Percentiles rank a stretch among this genome's conserved stretches.
These are phyloP conservation scores for Candida chauliodis DNA, from an alignment of 805 yeast species.

Conservation along the genomic window DNA sequence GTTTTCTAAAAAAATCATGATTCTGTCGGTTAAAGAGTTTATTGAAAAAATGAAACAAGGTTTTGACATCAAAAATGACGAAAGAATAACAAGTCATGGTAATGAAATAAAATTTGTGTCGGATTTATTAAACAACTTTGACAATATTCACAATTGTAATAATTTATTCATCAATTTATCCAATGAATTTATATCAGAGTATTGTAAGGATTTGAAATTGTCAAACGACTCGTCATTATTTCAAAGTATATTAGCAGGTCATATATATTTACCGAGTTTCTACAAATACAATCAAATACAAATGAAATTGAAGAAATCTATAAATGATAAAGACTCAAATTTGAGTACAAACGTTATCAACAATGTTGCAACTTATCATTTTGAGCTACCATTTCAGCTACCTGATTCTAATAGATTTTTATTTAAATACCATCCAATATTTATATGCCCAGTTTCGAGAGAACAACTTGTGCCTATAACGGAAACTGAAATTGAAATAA, in stretches of 20 bases:
- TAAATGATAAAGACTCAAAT: background rate
- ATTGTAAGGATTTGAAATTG: slow-evolving; percentile 33
- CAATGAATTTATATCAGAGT: slow-evolving; percentile 37
- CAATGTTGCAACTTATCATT: slow-evolving; percentile 20
- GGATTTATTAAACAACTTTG: slow-evolving; percentile 29
- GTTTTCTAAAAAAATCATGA: slow-evolving; percentile 16
- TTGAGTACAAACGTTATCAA: slow-evolving; percentile 3
- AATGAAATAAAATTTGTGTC: slow-evolving; percentile 26
- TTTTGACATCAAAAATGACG: slow-evolving; percentile 17
- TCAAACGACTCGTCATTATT: slow-evolving; percentile 40
- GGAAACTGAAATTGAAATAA: slow-evolving; percentile 10
- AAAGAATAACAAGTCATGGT: slow-evolving; percentile 12
- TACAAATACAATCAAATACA: slow-evolving; percentile 39
- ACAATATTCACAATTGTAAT: slow-evolving; percentile 23
- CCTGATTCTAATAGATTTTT: slow-evolving; percentile 38
- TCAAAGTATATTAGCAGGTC: slow-evolving; percentile 38
- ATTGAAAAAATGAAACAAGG: slow-evolving; percentile 21
- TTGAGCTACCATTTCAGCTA: slow-evolving; percentile 40
- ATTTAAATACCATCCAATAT: slow-evolving; percentile 41
- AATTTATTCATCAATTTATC: slow-evolving; percentile 33
- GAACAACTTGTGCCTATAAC: slow-evolving; percentile 40
- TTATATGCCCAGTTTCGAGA: slow-evolving; percentile 44
- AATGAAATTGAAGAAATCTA: slow-evolving; percentile 20
- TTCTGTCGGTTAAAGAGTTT: slow-evolving; percentile 19
- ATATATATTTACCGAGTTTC: slow-evolving; percentile 39